These are phyloP conservation scores for Pyrus hybrid DNA, from an alignment of 331 rosid species.

Conservation along the genomic window DNA sequence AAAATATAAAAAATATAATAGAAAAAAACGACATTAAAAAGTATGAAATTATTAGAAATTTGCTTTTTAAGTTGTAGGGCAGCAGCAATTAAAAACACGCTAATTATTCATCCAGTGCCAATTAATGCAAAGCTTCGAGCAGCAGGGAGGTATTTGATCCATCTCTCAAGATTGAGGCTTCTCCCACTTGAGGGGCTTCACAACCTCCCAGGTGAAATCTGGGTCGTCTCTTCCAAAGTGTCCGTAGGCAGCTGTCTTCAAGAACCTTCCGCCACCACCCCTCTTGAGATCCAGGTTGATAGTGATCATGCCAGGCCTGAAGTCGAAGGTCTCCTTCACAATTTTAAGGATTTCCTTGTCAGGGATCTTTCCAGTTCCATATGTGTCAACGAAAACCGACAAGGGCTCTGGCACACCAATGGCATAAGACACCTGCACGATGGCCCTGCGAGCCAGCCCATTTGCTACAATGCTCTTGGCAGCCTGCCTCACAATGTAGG, in stretches of 20 bases:
- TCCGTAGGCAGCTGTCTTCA: conserved; percentile 94
- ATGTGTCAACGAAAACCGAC: conserved; percentile 70
- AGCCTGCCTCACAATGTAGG: conserved; percentile 86
- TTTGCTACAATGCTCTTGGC: conserved; percentile 90
- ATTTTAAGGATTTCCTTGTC: conserved; percentile 79
- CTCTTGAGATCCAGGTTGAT: conserved; percentile 84
- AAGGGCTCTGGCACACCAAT: conserved; percentile 94
- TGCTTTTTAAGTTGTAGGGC: conserved; percentile 5
- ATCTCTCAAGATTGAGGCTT: conserved; percentile 52
- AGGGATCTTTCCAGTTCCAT: conserved; percentile 81
- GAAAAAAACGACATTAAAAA: neutral
- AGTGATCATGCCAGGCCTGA: conserved; percentile 93
- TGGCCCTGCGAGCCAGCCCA: conserved; percentile 79
- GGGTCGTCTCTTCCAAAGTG: conserved; percentile 93
- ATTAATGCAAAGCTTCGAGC: conserved; percentile 15
- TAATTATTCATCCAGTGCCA: conserved; percentile 48
- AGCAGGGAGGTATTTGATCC: neutral
- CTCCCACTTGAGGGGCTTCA: conserved; percentile 94
- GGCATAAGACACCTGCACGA: conserved; percentile 90
- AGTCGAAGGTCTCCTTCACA: conserved; percentile 83
- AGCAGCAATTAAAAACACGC: conserved; percentile 24
- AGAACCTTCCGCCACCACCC: conserved; percentile 71
- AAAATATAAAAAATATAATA: neutral
- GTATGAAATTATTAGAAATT: conserved; percentile 23
- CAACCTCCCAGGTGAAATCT: conserved; percentile 95